phyloP scores from a whole-genome alignment of 2,329 filamentous ascomycete species.

The Calonectria pseudoreteaudii region DNA sequence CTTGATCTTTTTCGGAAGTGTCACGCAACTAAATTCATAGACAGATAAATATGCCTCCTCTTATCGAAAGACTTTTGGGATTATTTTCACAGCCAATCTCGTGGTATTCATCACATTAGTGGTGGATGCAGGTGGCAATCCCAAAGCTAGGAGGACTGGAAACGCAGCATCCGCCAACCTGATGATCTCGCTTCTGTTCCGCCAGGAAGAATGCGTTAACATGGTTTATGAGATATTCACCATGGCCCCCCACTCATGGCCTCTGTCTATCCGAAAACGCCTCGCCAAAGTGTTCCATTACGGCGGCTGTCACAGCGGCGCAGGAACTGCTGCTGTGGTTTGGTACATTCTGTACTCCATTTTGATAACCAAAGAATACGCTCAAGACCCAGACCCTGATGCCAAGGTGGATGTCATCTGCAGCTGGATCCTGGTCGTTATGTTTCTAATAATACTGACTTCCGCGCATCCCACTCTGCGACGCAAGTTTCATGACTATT shows the following conservation, averaged over 20 bases:
- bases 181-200: constrained; percentile 56
- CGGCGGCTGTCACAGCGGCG: constrained; percentile 58
- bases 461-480: constrained; percentile 40
- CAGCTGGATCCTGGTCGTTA: constrained; percentile 35
- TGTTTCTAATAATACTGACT: constrained; percentile 44
- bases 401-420: constrained; percentile 26
- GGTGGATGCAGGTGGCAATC: constrained; percentile 24
- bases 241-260: constrained; percentile 53
- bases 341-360: constrained; percentile 53
- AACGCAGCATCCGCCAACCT: constrained; percentile 43
- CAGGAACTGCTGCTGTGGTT: constrained; percentile 53
- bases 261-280: constrained; percentile 54
- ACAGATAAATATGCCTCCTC: constrained; percentile 1
- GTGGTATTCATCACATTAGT: constrained; percentile 21
- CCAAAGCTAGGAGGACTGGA: constrained; percentile 19
- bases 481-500: constrained; percentile 67
- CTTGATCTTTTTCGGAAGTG: neutral
- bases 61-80: constrained; percentile 31
- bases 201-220: constrained; percentile 63
- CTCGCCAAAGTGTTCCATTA: constrained; percentile 58
- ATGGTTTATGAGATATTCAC: constrained; percentile 54
- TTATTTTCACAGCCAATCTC: constrained; percentile 30
- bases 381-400: neutral
- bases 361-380: constrained; percentile 25
- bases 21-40: neutral